Evolutionary conservation across 768 basidiomycete species (phyloP).

Genomic region (Hericium coralloides): DNA sequence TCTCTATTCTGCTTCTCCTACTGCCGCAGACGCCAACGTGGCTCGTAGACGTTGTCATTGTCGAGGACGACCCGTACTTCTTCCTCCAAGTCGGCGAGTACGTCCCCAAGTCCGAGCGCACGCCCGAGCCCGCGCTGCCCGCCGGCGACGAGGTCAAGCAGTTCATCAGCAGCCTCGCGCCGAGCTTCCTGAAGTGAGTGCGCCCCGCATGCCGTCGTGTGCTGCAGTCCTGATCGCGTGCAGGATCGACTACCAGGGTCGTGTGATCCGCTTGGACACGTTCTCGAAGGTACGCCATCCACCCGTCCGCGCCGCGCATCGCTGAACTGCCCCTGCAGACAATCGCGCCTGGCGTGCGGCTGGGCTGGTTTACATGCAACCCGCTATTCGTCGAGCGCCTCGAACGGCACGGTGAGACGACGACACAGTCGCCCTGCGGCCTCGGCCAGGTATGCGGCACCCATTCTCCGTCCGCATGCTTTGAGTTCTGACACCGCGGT

Average conservation of each 20-base stretch:
- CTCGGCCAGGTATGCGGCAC: constrained; percentile 44
- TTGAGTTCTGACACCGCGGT: background rate
- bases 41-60: constrained; percentile 55
- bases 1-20: background rate
- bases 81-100: constrained; percentile 61
- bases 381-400: constrained; percentile 70
- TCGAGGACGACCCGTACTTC: constrained; percentile 81
- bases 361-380: constrained; percentile 77
- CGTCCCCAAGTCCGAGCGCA: constrained; percentile 31
- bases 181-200: constrained; percentile 48
- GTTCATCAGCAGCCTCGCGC: constrained; percentile 48
- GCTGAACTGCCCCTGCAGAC: constrained; percentile 32
- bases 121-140: constrained; percentile 3
- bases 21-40: too few species aligned
- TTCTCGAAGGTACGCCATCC: constrained; percentile 52
- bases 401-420: constrained; percentile 58
- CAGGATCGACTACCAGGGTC: constrained; percentile 68
- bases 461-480: constrained; percentile 1
- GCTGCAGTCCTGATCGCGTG: background rate
- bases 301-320: background rate
- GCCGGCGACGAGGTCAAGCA: constrained; percentile 30
- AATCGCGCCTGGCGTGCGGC: constrained; percentile 65
- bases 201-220: background rate
- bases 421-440: constrained; percentile 63
- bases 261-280: constrained; percentile 76